A percentile compares a stretch with the other conserved stretches of the same genome.
Conservation (phyloP, 2,329 filamentous ascomycete species). For the Claviceps humidiphila region DNA sequence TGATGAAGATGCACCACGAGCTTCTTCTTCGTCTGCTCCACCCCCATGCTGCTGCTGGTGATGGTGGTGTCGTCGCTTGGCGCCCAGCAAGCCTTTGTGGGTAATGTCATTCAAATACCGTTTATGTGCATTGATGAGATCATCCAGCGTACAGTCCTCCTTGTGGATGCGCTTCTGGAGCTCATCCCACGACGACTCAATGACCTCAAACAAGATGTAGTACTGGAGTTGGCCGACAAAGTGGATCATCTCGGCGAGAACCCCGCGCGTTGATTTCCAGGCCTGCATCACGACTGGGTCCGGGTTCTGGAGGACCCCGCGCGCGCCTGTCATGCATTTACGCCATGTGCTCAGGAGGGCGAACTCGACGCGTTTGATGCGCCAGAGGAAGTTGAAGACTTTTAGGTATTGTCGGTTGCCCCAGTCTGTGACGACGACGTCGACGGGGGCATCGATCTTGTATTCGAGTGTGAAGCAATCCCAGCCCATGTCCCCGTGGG, state of each 20-base stretch:
- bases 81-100: constrained; percentile 84
- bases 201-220: constrained; percentile 97
- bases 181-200: constrained; percentile 89
- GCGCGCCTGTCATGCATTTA: constrained; percentile 85
- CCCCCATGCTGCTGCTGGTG: constrained; percentile 15
- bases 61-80: constrained; percentile 30
- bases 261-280: constrained; percentile 83
- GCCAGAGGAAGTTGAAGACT: constrained; percentile 98
- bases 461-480: constrained; percentile 98
- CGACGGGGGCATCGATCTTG: constrained; percentile 90
- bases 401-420: constrained; percentile 94
- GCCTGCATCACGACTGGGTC: constrained; percentile 56
- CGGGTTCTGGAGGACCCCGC: constrained; percentile 73
- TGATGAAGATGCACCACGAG: background rate
- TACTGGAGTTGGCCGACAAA: constrained; percentile 96
- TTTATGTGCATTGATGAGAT: constrained; percentile 83
- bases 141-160: constrained; percentile 83
- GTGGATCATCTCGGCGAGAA: constrained; percentile 95
- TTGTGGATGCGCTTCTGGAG: constrained; percentile 71
- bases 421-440: constrained; percentile 94
- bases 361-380: constrained; percentile 95
- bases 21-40: constrained; percentile 46
- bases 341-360: constrained; percentile 84
- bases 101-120: constrained; percentile 89
- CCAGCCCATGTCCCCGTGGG: constrained; percentile 95